Conservation (phyloP, 75 land plant species). For the Picea glauca region DNA sequence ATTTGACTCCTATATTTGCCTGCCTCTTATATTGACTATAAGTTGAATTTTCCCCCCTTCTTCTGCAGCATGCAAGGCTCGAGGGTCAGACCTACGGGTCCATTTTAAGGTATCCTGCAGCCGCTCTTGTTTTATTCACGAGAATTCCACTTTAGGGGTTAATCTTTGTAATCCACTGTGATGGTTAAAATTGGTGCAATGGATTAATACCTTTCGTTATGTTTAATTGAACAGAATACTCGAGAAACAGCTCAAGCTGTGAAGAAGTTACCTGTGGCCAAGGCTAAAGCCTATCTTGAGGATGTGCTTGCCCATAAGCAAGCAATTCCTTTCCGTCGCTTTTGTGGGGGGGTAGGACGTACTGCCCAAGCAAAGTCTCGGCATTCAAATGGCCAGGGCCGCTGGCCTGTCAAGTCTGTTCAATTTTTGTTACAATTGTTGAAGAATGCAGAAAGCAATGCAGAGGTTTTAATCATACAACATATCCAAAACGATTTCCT, state of each 20-base stretch:
- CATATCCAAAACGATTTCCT: too few species aligned
- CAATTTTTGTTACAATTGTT: slow-evolving; percentile 65
- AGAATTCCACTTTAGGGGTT: too few species aligned
- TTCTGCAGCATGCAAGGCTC: slow-evolving; percentile 83
- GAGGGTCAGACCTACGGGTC: slow-evolving; percentile 88
- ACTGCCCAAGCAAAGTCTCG: slow-evolving; percentile 94
- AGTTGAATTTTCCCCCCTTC: not conserved
- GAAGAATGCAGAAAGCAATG: slow-evolving; percentile 94
- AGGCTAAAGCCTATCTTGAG: slow-evolving; percentile 93
- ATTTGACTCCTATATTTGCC: not conserved
- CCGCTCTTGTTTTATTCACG: too few species aligned
- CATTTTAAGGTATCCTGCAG: slow-evolving; percentile 75
- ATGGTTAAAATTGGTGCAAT: too few species aligned
- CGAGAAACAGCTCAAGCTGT: slow-evolving; percentile 90
- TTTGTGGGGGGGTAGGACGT: slow-evolving; percentile 92
- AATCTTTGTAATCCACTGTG: too few species aligned
- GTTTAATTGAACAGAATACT: slow-evolving; percentile 18
- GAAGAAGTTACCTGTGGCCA: slow-evolving; percentile 68
- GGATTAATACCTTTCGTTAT: too few species aligned
- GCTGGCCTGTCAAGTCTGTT: slow-evolving; percentile 91
- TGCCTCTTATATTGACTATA: not conserved
- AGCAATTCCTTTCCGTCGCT: slow-evolving; percentile 81
- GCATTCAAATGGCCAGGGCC: slow-evolving; percentile 85
- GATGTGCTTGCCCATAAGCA: slow-evolving; percentile 93
- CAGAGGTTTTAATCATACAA: slow-evolving; percentile 40